Percentiles rank a stretch among this genome's conserved stretches.
Evolutionary conservation across 2,329 filamentous ascomycete species (phyloP).

Genomic region (Aspergillus sp.): DNA sequence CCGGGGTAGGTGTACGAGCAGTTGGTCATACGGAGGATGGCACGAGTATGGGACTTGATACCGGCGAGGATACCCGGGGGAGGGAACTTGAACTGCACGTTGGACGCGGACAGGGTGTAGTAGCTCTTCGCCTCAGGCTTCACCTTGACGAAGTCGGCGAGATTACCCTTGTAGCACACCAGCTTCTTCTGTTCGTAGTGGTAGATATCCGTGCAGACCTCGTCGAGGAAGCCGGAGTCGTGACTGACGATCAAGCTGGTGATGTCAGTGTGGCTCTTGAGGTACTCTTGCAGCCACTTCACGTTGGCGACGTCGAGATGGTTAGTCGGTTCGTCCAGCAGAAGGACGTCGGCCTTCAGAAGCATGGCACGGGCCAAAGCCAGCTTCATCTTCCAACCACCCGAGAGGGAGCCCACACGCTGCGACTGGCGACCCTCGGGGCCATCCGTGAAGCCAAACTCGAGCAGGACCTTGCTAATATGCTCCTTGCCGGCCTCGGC

Average conservation of each 20-base stretch:
- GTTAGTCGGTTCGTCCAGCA: conserved; percentile 98
- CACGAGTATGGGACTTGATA: conserved; percentile 90
- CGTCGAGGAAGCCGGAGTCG: conserved; percentile 96
- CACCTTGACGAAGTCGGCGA: conserved; percentile 71
- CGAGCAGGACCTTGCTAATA: conserved; percentile 77
- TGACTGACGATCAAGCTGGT: conserved; percentile 97
- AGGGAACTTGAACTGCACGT: conserved; percentile 97
- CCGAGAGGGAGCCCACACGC: conserved; percentile 89
- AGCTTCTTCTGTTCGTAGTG: conserved; percentile 99
- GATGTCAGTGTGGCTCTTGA: conserved; percentile 93
- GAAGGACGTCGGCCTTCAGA: conserved; percentile 89
- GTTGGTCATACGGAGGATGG: conserved; percentile 92
- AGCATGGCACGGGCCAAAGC: conserved; percentile 95
- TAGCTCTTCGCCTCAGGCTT: conserved; percentile 96
- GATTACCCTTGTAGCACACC: conserved; percentile 50
- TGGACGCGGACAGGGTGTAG: conserved; percentile 86
- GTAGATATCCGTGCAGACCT: conserved; percentile 97
- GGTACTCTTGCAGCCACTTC: conserved; percentile 91
- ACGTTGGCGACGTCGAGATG: conserved; percentile 96
- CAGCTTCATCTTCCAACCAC: conserved; percentile 99
- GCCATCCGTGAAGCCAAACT: conserved; percentile 91
- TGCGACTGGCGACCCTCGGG: conserved; percentile 85
- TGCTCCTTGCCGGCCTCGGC: conserved; percentile 73
- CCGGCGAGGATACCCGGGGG: conserved; percentile 89
- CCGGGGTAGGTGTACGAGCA: conserved; percentile 93